phyloP scores from a whole-genome alignment of 2,329 filamentous ascomycete genomes.

The Neonectria hederae region DNA sequence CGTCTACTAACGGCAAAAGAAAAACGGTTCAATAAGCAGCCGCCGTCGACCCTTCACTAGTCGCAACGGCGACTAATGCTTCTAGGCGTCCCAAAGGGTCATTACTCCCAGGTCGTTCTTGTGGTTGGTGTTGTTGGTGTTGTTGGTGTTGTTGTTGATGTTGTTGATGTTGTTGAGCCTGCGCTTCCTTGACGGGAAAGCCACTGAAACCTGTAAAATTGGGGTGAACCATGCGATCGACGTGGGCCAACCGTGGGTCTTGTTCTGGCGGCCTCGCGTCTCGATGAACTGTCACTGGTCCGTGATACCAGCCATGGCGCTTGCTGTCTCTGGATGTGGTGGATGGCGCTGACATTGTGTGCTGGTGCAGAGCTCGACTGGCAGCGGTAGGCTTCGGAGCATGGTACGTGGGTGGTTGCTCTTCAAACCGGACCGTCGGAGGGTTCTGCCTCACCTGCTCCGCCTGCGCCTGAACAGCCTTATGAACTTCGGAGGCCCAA shows the following conservation, averaged over 20 bases:
- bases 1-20: constrained; percentile 24
- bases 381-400: constrained; percentile 41
- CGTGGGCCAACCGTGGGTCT: constrained; percentile 53
- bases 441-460: constrained; percentile 59
- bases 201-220: constrained; percentile 63
- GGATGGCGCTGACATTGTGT: constrained; percentile 68
- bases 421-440: constrained; percentile 65
- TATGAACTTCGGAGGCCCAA: constrained; percentile 67
- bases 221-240: constrained; percentile 67
- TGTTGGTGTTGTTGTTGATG: constrained; percentile 42
- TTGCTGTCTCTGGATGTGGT: constrained; percentile 68
- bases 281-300: constrained; percentile 53
- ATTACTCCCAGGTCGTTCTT: constrained; percentile 42
- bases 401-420: constrained; percentile 51
- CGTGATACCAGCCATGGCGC: constrained; percentile 78
- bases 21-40: constrained; percentile 53
- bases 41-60: constrained; percentile 55
- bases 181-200: constrained; percentile 54
- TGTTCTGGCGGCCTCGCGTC: constrained; percentile 46
- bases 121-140: constrained; percentile 44
- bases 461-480: constrained; percentile 63
- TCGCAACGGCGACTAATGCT: constrained; percentile 56
- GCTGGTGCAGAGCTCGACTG: constrained; percentile 57
- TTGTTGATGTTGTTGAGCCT: constrained; percentile 40
- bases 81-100: constrained; percentile 53